Evolutionary conservation across 345 rosid species (phyloP), one percentile per base, ranked within the genome.

Genomic region (Streptanthus diversifolius): DNA sequence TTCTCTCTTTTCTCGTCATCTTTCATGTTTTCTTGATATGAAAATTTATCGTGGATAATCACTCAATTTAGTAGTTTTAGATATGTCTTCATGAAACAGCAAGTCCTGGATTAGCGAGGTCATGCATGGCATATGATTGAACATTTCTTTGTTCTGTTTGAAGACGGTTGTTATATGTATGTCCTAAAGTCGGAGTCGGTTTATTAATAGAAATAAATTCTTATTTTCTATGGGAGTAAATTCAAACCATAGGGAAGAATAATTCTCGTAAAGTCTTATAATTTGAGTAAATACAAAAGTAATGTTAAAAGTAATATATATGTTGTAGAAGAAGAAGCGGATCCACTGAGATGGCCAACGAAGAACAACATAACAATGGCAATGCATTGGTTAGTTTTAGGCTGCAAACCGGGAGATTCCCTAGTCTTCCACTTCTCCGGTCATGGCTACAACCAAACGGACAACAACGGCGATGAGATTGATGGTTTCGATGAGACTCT

Each of bases 401-500:
- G 82, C 30, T 87, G 91, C 61, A 82, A 82, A 78, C 54, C 96
- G 1, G 97, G 98, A 25, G 97, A 93, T 77, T 90, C 97, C 2
- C 69, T 93, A 25, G 87, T 93, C 36, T 93, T 93, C 70, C 97
- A 93, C 66, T 91, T 57, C 76, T 91, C 97, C 19, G 98, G 97
- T 48, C 98, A 93, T 61, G 98, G 97, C 41, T 80, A 88, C 18
- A 95, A 89, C 76, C 88, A 91, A 77, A 72, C 60, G 61, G 78
- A 91, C 80, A 11, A 66, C 66, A 75, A 58, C 7, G 91, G 87
- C 27, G 97, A 93, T 24, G 98, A 93, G 80, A 43, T 85, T 21
- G 97, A 93, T 67, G 98, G 98, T 17, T 90, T 51, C 39, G 96
- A 93, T 12, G 98, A 93, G 79, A 89, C 96, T 3, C 92, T 93